These are phyloP conservation scores for Phoenix roebelenii DNA, from an alignment of 176 grass and related monocot genomes.

Conservation along the genomic window DNA sequence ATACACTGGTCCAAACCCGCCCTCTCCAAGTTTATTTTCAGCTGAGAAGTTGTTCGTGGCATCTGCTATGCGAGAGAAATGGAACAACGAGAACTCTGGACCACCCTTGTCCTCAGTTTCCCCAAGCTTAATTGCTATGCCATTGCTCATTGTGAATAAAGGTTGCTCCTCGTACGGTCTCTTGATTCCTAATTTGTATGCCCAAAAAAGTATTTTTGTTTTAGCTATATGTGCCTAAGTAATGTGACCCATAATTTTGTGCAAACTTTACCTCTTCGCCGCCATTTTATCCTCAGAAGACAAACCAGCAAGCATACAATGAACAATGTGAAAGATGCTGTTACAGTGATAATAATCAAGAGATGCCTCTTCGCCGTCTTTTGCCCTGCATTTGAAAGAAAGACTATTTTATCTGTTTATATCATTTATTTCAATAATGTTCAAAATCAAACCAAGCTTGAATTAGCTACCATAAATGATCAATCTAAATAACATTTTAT, in stretches of 20 bases:
- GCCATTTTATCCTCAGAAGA: neutral
- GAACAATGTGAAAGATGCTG: neutral
- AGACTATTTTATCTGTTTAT: too few species aligned
- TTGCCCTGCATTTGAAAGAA: neutral
- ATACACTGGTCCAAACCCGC: neutral
- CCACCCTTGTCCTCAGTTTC: neutral
- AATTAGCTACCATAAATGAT: too few species aligned
- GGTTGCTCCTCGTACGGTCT: neutral
- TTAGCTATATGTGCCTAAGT: neutral
- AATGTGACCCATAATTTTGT: neutral
- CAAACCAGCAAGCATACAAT: neutral
- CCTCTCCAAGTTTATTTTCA: conserved; percentile 5
- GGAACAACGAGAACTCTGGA: neutral
- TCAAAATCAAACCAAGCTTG: too few species aligned
- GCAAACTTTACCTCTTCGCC: neutral
- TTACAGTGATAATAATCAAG: neutral
- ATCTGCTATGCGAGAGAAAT: neutral
- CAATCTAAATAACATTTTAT: too few species aligned
- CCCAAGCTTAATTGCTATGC: neutral
- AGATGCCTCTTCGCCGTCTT: neutral
- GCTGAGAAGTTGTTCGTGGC: neutral
- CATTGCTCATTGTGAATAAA: neutral
- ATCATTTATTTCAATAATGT: too few species aligned
- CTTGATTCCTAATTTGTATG: neutral
- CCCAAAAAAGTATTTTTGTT: too few species aligned